These are phyloP conservation scores for Candida incommunis DNA, from an alignment of 805 yeast genomes.

Conservation along the genomic window DNA sequence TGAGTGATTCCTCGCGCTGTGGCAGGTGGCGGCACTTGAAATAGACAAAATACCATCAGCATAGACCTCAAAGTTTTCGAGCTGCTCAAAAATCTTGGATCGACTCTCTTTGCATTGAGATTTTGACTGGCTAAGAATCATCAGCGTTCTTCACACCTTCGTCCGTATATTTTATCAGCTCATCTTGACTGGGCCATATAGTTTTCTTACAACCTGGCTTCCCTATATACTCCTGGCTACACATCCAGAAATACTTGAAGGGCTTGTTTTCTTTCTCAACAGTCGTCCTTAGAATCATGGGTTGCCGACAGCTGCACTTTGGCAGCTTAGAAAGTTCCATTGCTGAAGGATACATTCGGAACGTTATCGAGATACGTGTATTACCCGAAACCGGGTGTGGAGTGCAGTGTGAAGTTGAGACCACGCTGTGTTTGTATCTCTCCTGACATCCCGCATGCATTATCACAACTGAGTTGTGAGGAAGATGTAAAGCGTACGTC, in stretches of 20 bases:
- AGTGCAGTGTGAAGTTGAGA: slow-evolving; percentile 27
- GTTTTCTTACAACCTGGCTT: not conserved
- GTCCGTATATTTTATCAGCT: not conserved
- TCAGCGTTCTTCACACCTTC: too few species aligned
- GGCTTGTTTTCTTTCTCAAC: slow-evolving; percentile 27
- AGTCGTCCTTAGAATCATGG: slow-evolving; percentile 45
- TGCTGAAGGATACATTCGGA: slow-evolving; percentile 35
- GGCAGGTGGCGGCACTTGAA: too few species aligned
- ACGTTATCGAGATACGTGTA: slow-evolving; percentile 50
- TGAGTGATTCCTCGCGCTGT: too few species aligned
- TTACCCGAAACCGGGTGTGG: slow-evolving; percentile 36
- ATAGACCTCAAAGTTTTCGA: too few species aligned
- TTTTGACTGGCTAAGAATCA: too few species aligned
- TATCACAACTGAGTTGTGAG: slow-evolving; percentile 53
- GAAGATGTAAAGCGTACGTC: slow-evolving; percentile 41
- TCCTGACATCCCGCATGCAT: slow-evolving; percentile 80
- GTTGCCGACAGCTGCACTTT: slow-evolving; percentile 28
- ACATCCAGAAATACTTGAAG: not conserved
- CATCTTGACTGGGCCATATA: not conserved
- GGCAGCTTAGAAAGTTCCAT: slow-evolving; percentile 24
- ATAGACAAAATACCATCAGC: too few species aligned
- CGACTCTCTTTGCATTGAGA: too few species aligned
- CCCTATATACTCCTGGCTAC: not conserved
- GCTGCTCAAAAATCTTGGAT: too few species aligned
- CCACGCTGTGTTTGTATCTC: slow-evolving; percentile 52